Evolutionary conservation across 352 stramenopile species (phyloP).

Genomic region (Globisporangium cylindrosporum): DNA sequence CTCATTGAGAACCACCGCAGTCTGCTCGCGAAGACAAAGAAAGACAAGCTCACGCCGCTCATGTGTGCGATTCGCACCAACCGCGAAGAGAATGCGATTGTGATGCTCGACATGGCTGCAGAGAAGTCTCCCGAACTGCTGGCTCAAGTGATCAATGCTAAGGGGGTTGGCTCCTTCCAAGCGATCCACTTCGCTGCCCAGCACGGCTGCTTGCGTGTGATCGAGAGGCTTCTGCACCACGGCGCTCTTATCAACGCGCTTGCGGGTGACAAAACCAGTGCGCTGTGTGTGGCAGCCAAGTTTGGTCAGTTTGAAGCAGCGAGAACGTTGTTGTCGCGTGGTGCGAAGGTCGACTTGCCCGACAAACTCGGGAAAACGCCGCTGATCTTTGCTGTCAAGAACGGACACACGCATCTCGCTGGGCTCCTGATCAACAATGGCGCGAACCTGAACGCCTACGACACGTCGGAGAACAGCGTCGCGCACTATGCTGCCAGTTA

Average conservation of each 20-base stretch:
- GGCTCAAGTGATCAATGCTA: conserved; percentile 38
- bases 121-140: conserved; percentile 32
- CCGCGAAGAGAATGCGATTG: conserved; percentile 55
- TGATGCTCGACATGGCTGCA: conserved; percentile 52
- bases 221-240: conserved; percentile 45
- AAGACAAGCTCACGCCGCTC: conserved; percentile 26
- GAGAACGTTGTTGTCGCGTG: conserved; percentile 39
- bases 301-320: conserved; percentile 58
- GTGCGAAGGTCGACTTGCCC: conserved; percentile 50
- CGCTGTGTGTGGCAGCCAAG: conserved; percentile 56
- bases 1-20: conserved; percentile 5
- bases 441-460: conserved; percentile 73
- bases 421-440: conserved; percentile 57
- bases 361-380: conserved; percentile 81
- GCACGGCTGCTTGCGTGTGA: conserved; percentile 35
- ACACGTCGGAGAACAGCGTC: conserved; percentile 76
- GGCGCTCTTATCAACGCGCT: conserved; percentile 48
- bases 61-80: conserved; percentile 45
- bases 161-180: conserved; percentile 46
- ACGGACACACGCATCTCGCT: conserved; percentile 55
- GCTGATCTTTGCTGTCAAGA: conserved; percentile 75
- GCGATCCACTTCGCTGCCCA: conserved; percentile 55
- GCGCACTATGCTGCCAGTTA: conserved; percentile 78
- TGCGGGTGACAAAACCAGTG: conserved; percentile 42
- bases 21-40: conserved; percentile 12